Evolutionary conservation across 768 basidiomycete species (phyloP).

Genomic region (Tricholoma terreum): DNA sequence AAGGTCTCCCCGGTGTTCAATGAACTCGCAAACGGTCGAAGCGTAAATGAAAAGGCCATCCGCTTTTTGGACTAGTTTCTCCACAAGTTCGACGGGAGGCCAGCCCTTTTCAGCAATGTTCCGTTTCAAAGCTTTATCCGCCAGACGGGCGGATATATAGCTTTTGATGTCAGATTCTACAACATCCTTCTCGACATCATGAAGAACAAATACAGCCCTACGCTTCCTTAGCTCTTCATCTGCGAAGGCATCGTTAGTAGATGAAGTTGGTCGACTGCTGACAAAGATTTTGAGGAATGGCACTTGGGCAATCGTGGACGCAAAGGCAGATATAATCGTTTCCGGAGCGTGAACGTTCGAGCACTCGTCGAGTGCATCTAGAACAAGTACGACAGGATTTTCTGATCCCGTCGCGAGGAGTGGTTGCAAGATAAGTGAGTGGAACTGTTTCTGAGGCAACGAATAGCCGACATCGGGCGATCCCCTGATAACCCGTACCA

Average conservation of each 20-base stretch:
- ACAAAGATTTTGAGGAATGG: slow-evolving; percentile 19
- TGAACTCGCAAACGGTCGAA: slow-evolving; percentile 16
- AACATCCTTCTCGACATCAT: slow-evolving; percentile 18
- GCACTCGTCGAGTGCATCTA: slow-evolving; percentile 27
- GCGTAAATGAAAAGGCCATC: slow-evolving; percentile 20
- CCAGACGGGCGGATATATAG: slow-evolving; percentile 3
- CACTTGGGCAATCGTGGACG: slow-evolving; percentile 5
- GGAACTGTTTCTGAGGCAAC: slow-evolving; percentile 16
- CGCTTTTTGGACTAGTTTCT: slow-evolving; percentile 9
- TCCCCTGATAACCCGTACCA: slow-evolving; percentile 14
- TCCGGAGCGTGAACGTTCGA: slow-evolving; percentile 8
- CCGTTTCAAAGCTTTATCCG: slow-evolving; percentile 4
- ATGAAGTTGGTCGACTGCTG: slow-evolving; percentile 16
- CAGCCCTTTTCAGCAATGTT: slow-evolving; percentile 5
- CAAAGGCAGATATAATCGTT: slow-evolving; percentile 10
- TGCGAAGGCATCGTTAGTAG: slow-evolving; percentile 11
- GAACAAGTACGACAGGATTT: slow-evolving; percentile 17
- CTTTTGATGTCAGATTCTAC: slow-evolving; percentile 20
- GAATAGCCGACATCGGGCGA: slow-evolving; percentile 18
- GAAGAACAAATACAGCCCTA: slow-evolving; percentile 17
- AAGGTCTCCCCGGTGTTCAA: slow-evolving; percentile 14
- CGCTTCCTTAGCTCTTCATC: slow-evolving; percentile 3
- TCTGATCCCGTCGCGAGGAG: slow-evolving; percentile 7
- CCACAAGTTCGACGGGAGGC: slow-evolving; percentile 13
- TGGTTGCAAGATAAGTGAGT: slow-evolving; percentile 19